Evolutionary conservation across 2,329 filamentous ascomycete genomes (phyloP).

Genomic region (Stachybotrys chlorohalonatus): DNA sequence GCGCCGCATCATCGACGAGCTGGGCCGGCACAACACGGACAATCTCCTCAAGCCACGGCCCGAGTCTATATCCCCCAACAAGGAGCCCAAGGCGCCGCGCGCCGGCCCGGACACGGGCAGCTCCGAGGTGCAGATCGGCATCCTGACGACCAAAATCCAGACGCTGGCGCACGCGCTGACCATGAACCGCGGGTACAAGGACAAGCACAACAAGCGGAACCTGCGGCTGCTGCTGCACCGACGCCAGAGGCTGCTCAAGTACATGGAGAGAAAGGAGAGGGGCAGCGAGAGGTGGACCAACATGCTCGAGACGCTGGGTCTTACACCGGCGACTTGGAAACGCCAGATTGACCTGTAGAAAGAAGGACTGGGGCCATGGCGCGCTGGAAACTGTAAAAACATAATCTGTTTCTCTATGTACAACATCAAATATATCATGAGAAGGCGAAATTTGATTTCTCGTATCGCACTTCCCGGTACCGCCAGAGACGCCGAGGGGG

Average conservation of each 20-base stretch:
- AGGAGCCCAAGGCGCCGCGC: constrained; percentile 39
- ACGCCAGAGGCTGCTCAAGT: constrained; percentile 79
- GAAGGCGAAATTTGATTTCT: constrained; percentile 13
- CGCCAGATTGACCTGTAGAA: constrained; percentile 58
- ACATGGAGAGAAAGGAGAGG: constrained; percentile 81
- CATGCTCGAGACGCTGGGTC: constrained; percentile 71
- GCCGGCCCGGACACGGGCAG: constrained; percentile 91
- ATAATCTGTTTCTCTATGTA: constrained; percentile 37
- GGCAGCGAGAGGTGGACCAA: constrained; percentile 86
- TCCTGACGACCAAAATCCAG: constrained; percentile 89
- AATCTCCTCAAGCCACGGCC: constrained; percentile 53
- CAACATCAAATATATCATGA: constrained; percentile 28
- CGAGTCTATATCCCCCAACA: constrained; percentile 31
- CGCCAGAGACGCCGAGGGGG: constrained; percentile 20
- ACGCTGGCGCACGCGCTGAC: constrained; percentile 65
- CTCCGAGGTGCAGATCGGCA: constrained; percentile 94
- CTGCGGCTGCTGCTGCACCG: constrained; percentile 77
- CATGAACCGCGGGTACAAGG: constrained; percentile 60
- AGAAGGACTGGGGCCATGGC: constrained; percentile 4
- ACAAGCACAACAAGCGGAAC: constrained; percentile 93
- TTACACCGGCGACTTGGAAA: constrained; percentile 85
- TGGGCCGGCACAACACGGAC: constrained; percentile 90
- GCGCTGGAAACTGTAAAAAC: constrained; percentile 13
- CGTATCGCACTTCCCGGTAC: constrained; percentile 6
- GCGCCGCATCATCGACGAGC: constrained; percentile 72